Percentiles rank a stretch among this genome's conserved stretches.
Conservation (phyloP, 2,329 filamentous ascomycete genomes). For the Microdochium bolleyi region DNA sequence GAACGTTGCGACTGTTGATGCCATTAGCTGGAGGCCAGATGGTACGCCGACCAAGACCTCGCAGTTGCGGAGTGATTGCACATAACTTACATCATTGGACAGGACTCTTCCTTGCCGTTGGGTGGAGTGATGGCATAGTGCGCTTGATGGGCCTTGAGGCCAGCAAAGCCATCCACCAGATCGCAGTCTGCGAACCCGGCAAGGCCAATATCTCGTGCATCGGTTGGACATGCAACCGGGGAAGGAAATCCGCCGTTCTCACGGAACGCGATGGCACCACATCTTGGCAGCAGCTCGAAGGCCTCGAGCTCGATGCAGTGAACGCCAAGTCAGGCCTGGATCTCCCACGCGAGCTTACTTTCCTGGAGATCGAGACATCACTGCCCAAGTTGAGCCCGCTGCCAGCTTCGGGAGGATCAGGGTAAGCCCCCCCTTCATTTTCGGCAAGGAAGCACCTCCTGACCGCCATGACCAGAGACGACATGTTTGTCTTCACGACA, state of each 20-base stretch:
- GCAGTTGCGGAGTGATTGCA: background rate
- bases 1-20: constrained; percentile 32
- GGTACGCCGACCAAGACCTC: constrained; percentile 36
- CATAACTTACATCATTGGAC: constrained; percentile 8
- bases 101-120: constrained; percentile 74
- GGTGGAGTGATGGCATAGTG: constrained; percentile 74
- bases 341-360: constrained; percentile 64
- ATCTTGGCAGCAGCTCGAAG: constrained; percentile 20
- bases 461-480: constrained; percentile 35
- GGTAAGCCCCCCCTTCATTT: constrained; percentile 36
- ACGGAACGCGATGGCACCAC: constrained; percentile 8
- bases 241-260: constrained; percentile 16
- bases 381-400: constrained; percentile 70
- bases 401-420: constrained; percentile 53
- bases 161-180: constrained; percentile 72
- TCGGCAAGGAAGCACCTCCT: constrained; percentile 3
- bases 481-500: constrained; percentile 58
- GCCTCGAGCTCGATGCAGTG: constrained; percentile 15
- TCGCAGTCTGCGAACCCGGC: constrained; percentile 40
- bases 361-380: constrained; percentile 68
- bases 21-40: constrained; percentile 59
- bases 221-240: constrained; percentile 41
- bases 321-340: constrained; percentile 31
- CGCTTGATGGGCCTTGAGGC: constrained; percentile 73
- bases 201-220: constrained; percentile 41